Conservation (phyloP, 208 protist genomes). For the Strigomonas culicis region DNA sequence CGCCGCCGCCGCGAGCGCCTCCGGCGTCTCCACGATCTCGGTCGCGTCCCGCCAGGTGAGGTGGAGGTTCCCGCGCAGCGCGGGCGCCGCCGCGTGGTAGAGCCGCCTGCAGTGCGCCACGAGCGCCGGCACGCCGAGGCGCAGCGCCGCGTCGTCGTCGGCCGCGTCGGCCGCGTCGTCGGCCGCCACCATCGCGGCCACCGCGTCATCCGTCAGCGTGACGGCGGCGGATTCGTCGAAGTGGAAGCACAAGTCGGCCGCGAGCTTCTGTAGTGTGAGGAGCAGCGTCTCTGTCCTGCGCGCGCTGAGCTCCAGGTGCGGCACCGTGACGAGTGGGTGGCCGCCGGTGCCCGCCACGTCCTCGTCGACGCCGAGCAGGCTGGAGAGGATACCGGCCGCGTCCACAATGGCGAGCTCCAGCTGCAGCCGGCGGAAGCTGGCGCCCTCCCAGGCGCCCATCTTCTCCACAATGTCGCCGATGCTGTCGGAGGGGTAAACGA, state of each 20-base stretch:
- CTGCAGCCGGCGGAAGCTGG: conserved; percentile 71
- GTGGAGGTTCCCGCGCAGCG: conserved; percentile 29
- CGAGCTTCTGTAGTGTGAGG: conserved; percentile 57
- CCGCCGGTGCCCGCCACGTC: conserved; percentile 7
- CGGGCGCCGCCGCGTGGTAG: conserved; percentile 23
- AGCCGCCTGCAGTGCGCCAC: conserved; percentile 38
- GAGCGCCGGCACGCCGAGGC: conserved; percentile 20
- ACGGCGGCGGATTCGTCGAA: conserved; percentile 15
- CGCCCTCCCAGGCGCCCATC: conserved; percentile 67
- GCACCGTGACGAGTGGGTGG: conserved; percentile 29
- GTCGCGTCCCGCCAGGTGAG: conserved; percentile 30
- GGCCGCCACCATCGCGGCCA: background rate
- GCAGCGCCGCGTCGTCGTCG: conserved; percentile 3
- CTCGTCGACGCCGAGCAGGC: conserved; percentile 46
- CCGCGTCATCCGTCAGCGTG: background rate
- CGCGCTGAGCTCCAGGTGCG: conserved; percentile 42
- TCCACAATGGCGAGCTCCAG: conserved; percentile 81
- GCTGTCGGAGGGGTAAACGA: conserved; percentile 67
- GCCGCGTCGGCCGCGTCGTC: background rate
- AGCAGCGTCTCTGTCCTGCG: conserved; percentile 33
- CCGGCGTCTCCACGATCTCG: conserved; percentile 21
- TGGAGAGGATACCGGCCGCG: conserved; percentile 41
- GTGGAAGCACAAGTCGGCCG: conserved; percentile 46
- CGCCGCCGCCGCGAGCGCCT: conserved; percentile 11
- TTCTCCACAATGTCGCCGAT: conserved; percentile 69